Evolutionary conservation across 305 asterid genomes (phyloP).

Genomic region (Stenogyne calaminthoides): DNA sequence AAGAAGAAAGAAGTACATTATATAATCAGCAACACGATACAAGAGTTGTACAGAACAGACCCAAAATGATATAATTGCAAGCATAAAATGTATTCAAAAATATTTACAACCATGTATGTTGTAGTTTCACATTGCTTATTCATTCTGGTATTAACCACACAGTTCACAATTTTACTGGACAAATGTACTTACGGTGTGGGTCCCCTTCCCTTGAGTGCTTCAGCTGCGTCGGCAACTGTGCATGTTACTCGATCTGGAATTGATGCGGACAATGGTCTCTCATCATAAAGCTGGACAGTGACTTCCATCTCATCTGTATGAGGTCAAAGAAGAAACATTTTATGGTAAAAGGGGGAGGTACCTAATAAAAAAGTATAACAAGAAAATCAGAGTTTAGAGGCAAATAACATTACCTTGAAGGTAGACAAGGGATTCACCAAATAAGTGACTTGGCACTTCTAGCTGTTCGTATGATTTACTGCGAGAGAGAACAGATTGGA

Average conservation of each 20-base stretch:
- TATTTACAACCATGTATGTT: constrained; percentile 13
- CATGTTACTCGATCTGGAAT: constrained; percentile 79
- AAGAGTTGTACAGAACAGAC: background rate
- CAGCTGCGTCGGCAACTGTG: constrained; percentile 78
- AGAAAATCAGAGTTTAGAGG: background rate
- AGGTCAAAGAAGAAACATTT: constrained; percentile 19
- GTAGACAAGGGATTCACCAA: constrained; percentile 81
- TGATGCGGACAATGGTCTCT: constrained; percentile 75
- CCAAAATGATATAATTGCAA: background rate
- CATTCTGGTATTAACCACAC: constrained; percentile 3
- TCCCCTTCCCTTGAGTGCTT: constrained; percentile 69
- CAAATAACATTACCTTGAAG: constrained; percentile 68
- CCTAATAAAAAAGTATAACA: constrained; percentile 1
- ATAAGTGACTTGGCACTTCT: constrained; percentile 79
- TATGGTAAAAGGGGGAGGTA: background rate
- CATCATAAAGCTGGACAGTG: constrained; percentile 68
- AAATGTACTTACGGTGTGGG: constrained; percentile 71
- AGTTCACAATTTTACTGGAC: constrained; percentile 7
- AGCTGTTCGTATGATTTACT: constrained; percentile 75
- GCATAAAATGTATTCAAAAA: background rate
- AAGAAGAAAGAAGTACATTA: too few relatives aligned
- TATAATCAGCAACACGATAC: background rate
- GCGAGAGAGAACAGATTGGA: constrained; percentile 32
- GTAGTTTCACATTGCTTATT: constrained; percentile 14
- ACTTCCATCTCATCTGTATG: constrained; percentile 77